Evolutionary conservation across 192 early-diverging fungal genomes (phyloP).

Genomic region (Paraglomus occultum): DNA sequence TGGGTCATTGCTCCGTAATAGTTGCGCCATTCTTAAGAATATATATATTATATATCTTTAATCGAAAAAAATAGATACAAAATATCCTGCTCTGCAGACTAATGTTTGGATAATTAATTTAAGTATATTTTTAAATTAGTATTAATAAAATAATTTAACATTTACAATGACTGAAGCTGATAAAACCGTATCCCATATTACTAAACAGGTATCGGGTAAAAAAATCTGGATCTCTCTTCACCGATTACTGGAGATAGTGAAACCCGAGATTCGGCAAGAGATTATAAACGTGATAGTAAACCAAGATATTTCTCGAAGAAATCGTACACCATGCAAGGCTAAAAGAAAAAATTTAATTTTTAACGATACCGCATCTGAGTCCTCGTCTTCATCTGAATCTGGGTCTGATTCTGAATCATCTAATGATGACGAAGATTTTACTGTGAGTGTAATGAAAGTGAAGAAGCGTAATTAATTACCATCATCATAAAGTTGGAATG

Average conservation of each 20-base stretch:
- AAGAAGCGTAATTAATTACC: conserved; percentile 15
- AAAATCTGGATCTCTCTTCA: too few species aligned
- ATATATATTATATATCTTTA: conserved; percentile 19
- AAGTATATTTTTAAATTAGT: too few species aligned
- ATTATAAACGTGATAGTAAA: conserved; percentile 20
- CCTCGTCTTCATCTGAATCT: not conserved
- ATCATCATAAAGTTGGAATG: not conserved
- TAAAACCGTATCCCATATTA: too few species aligned
- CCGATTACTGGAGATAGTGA: too few species aligned
- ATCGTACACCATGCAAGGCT: conserved; percentile 12
- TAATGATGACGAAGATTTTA: not conserved
- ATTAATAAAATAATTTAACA: not conserved
- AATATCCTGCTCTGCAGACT: too few species aligned
- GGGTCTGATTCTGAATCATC: not conserved
- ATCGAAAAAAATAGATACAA: conserved; percentile 18
- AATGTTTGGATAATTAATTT: conserved; percentile 26
- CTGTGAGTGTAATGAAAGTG: not conserved
- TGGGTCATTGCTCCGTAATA: not conserved
- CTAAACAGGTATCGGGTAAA: too few species aligned
- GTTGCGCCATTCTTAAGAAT: conserved; percentile 11
- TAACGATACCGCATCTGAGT: conserved; percentile 11
- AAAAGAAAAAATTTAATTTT: conserved; percentile 20
- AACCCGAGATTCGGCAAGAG: conserved; percentile 16
- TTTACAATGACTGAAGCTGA: too few species aligned
- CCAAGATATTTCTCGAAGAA: conserved; percentile 11